Evolutionary conservation across 495 filamentous ascomycete species (phyloP).

Genomic region (Neurospora sp.): DNA sequence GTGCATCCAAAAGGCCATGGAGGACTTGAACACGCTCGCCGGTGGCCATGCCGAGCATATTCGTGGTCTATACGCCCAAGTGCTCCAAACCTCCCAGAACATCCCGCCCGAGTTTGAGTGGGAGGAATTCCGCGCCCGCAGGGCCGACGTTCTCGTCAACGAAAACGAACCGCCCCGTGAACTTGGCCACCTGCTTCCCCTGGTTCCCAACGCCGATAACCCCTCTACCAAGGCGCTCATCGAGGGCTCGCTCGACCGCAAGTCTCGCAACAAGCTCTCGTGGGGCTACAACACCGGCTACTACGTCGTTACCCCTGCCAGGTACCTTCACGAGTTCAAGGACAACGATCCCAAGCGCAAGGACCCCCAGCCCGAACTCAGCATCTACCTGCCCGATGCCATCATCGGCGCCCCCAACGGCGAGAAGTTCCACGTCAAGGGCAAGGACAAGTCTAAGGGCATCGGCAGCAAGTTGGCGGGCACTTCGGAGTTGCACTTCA

Average conservation of each 20-base stretch:
- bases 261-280: conserved; percentile 62
- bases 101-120: conserved; percentile 90
- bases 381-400: conserved; percentile 89
- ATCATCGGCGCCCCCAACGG: conserved; percentile 63
- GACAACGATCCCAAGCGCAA: conserved; percentile 67
- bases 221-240: conserved; percentile 68
- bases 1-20: conserved; percentile 71
- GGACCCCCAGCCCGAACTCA: conserved; percentile 77
- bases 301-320: conserved; percentile 79
- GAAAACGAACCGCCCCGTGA: conserved; percentile 61
- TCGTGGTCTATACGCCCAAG: conserved; percentile 70
- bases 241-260: conserved; percentile 79
- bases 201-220: conserved; percentile 85
- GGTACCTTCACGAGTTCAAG: conserved; percentile 93
- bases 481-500: conserved; percentile 43
- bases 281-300: conserved; percentile 72
- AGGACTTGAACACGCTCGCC: conserved; percentile 67
- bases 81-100: conserved; percentile 64
- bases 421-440: conserved; percentile 86
- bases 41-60: conserved; percentile 72
- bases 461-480: conserved; percentile 44
- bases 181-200: conserved; percentile 48
- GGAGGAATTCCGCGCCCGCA: conserved; percentile 66
- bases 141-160: conserved; percentile 64
- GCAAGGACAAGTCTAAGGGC: conserved; percentile 61